These are phyloP conservation scores for Tephrocybe sp. DNA, from an alignment of 768 basidiomycete species.

Conservation along the genomic window DNA sequence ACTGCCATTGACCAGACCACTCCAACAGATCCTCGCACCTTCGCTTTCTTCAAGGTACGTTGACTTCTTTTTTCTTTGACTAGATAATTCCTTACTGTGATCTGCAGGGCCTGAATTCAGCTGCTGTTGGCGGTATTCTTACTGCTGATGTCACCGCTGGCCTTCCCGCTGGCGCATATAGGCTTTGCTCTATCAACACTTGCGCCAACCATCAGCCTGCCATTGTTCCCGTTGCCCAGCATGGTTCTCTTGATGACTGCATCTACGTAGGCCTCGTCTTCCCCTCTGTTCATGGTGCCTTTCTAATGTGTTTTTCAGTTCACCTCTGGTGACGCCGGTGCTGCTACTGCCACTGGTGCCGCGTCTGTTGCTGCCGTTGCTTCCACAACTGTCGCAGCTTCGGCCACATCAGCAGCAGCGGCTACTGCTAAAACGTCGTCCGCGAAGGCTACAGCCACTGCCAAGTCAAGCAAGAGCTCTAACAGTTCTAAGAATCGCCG, in stretches of 20 bases:
- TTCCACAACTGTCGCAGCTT: slow-evolving; percentile 13
- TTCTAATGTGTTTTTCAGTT: slow-evolving; percentile 24
- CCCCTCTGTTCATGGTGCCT: not conserved
- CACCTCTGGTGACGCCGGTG: slow-evolving; percentile 26
- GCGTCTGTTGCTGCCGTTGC: slow-evolving; percentile 15
- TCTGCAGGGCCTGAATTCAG: slow-evolving; percentile 47
- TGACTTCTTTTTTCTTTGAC: not conserved
- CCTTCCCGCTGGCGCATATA: slow-evolving; percentile 59
- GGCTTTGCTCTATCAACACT: slow-evolving; percentile 56
- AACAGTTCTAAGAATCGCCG: slow-evolving; percentile 5
- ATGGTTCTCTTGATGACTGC: slow-evolving; percentile 59
- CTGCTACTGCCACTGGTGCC: slow-evolving; percentile 9
- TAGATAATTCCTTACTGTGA: slow-evolving; percentile 28
- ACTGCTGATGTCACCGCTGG: slow-evolving; percentile 52
- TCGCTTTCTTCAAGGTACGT: slow-evolving; percentile 51
- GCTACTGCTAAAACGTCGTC: slow-evolving; percentile 13
- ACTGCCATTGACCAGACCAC: slow-evolving; percentile 39
- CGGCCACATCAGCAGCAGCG: slow-evolving; percentile 10
- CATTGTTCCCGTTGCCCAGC: slow-evolving; percentile 60
- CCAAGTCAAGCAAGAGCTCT: not conserved
- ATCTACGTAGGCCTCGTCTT: slow-evolving; percentile 43
- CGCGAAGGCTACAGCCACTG: not conserved
- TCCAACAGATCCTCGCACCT: slow-evolving; percentile 44
- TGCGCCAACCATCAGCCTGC: slow-evolving; percentile 60
- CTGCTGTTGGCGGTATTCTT: slow-evolving; percentile 48